Conservation (phyloP, 2,329 filamentous ascomycete genomes). For the Ophiostoma himal-ulmi region DNA sequence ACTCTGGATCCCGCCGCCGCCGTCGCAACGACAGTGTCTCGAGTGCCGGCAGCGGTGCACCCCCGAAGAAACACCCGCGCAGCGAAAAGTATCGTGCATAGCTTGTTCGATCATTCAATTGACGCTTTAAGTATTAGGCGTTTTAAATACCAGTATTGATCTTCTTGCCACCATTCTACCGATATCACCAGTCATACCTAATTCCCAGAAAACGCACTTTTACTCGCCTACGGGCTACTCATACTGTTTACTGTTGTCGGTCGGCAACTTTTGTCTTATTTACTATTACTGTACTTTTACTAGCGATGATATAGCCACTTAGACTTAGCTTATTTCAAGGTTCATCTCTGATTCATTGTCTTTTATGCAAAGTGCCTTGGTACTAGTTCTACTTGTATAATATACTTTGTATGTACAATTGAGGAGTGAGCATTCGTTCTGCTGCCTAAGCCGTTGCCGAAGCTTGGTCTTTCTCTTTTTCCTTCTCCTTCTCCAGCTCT, state of each 20-base stretch:
- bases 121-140: background rate
- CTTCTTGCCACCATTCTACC: background rate
- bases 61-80: constrained; percentile 29
- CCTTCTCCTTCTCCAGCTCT: constrained; percentile 45
- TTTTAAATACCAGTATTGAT: background rate
- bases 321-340: background rate
- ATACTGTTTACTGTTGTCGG: background rate
- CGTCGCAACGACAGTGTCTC: constrained; percentile 26
- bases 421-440: background rate
- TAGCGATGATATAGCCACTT: background rate
- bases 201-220: background rate
- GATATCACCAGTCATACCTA: background rate
- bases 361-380: background rate
- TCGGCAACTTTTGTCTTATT: background rate
- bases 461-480: constrained; percentile 42
- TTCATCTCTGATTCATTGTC: background rate
- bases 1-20: constrained; percentile 23
- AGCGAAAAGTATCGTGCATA: constrained; percentile 12
- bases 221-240: background rate
- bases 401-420: background rate
- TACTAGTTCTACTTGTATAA: background rate
- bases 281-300: background rate
- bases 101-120: background rate
- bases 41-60: constrained; percentile 23
- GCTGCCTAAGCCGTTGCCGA: background rate